Evolutionary conservation across 2,329 filamentous ascomycete species (phyloP), one percentile per base, ranked within the genome.

Genomic region (Ophiocordyceps australis): DNA sequence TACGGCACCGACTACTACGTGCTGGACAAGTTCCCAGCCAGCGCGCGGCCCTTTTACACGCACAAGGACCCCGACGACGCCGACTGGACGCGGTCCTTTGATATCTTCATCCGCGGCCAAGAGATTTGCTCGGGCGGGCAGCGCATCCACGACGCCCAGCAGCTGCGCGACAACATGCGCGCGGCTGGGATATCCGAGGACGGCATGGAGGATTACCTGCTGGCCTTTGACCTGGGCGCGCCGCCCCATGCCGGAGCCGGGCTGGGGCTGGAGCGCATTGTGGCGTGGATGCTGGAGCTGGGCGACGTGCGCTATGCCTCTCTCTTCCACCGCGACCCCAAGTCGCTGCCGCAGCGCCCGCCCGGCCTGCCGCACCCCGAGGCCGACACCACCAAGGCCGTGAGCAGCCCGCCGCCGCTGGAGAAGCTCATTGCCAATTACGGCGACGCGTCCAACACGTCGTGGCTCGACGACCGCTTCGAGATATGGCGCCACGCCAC

Each of bases 381-480:
- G 37, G 78, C 83, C 6, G 83, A 83, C 43, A 94, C 85, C 1
- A 64, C 53, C 9, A 52, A 55, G 36, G 36, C 50, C 36, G 59
- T 51, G 29, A 60, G 55, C 42, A 60, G 73, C 25, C 57, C 77
- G 28, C 83, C 83, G 26, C 63, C 80, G 0, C 47, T 94, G 5
- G 80, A 85, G 45, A 77, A 92, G 44, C 71, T 94, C 22, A 83
- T 94, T 46, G 82, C 82, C 43, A 94, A 94, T 49, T 94, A 94
- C 38, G 85, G 85, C 33, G 85, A 94, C 49, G 82, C 85, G 3
- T 83, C 82, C 25, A 91, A 92, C 42, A 94, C 85, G 0, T 89
- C 82, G 0, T 94, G 83, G 82, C 66, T 89, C 7, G 85, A 94
- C 46, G 78, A 83, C 6, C 73, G 82, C 6, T 93, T 85, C 47